Conservation (phyloP, 371 early-diverging fungal species). For the Mortierella sp. region DNA sequence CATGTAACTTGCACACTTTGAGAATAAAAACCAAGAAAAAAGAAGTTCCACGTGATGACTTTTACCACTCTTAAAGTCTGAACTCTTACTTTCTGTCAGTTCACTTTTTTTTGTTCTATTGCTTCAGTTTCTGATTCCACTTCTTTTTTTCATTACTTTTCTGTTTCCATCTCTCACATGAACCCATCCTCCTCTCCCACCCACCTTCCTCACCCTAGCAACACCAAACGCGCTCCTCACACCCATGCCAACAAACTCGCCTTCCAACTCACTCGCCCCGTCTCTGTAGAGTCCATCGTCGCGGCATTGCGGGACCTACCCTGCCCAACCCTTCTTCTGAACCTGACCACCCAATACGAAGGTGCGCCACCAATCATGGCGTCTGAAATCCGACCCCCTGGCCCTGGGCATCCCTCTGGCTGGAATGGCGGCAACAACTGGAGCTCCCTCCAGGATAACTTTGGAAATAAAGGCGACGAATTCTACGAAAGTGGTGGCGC, state of each 20-base stretch:
- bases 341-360: not conserved
- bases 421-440: not conserved
- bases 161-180: conserved; percentile 7
- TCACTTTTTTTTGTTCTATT: not conserved
- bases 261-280: conserved; percentile 11
- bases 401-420: not conserved
- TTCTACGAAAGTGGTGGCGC: not conserved
- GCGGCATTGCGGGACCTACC: conserved; percentile 8
- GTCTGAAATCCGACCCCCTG: not conserved
- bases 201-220: not conserved
- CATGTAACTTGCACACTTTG: not conserved
- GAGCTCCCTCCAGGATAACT: not conserved
- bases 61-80: not conserved
- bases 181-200: not conserved
- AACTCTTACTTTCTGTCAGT: not conserved
- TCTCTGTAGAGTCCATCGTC: conserved; percentile 11
- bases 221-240: not conserved
- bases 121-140: not conserved
- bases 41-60: not conserved
- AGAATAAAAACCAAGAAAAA: not conserved
- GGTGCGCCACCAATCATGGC: conserved; percentile 15
- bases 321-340: not conserved
- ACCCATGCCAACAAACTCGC: not conserved
- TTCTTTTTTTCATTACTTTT: not conserved
- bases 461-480: not conserved